Evolutionary conservation across 106 monocot species (phyloP), one percentile per base, ranked within the genome.

Genomic region (Acorus gramineus): DNA sequence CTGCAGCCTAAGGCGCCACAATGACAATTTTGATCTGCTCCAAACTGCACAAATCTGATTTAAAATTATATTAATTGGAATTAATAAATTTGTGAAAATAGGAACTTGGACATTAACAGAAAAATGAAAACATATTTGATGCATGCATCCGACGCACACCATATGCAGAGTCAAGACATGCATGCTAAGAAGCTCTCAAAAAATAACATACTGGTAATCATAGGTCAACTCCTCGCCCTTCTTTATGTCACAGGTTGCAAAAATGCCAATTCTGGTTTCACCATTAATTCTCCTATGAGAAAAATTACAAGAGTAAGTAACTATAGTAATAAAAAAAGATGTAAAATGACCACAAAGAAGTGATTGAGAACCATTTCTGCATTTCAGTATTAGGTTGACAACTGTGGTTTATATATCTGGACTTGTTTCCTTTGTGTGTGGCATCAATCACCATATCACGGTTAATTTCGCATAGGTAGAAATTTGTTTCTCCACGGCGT

Each of bases 391-490:
- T 98, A 45, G 98, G 98, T 43, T 88, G 75, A 61, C 98, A 98
- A 61, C 98, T 89, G 56, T 98, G 98, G 70, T 98, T 98, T 64
- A 98, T 98, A 69, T 81, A 98, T 69, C 98, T 82, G 10, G 98
- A 98, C 56, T 77, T 88, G 74, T 98, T 98, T 70, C 98, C 98
- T 63, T 98, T 98, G 73, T 86, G 77, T 45, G 98, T 98, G 57
- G 98, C 98, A 85, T 98, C 98, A 63, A 98, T 98, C 71, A 98
- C 92, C 92, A 89, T 98, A 74, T 98, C 90, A 47, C 80, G 90
- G 74, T 74, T 92, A 50, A 98, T 81, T 73, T 98, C 98, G 76
- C 98, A 98, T 0, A 98, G 71, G 62, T 92, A 98, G 60, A 92
- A 98, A 56, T 98, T 92, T 50, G 85, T 89, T 50, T 91, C 88